Evolutionary conservation across 1,139 yeast genomes (phyloP), one percentile per base, ranked within the genome.

Genomic region (Candida tetrigidarum): DNA sequence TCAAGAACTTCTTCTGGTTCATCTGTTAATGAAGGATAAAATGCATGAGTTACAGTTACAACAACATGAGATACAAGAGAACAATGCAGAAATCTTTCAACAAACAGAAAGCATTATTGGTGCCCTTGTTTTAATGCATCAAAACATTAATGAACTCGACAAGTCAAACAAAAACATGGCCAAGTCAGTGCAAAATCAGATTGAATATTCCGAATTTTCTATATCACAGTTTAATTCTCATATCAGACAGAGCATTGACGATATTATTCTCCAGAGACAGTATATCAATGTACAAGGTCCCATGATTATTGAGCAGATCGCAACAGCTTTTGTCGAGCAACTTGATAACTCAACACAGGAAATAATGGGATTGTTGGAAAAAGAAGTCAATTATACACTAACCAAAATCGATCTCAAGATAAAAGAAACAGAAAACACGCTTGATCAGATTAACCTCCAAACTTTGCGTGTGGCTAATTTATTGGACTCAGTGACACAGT

Each of bases 391-490:
- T 33, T 36, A 23, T 2, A 37, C 51, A 2, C 30, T 56, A 12
- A 37, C 38, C 10, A 42, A 38, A 10, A 38, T 59, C 2, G 48
- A 51, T 12, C 9, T 12, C 6, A 48, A 50, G 36, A 36, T 59
- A 4, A 49, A 39, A 8, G 36, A 50, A 23, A 47, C 59, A 1
- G 46, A 50, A 2, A 4, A 19, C 4, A 41, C 43, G 5, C 38
- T 59, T 3, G 50, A 49, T 11, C 37, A 41, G 3, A 43, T 56
- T 9, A 50, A 46, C 37, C 12, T n/a, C 2, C 38, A 39, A 34
- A 15, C 47, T 11, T 25, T 30, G 10, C 20, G 19, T 14, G 32
- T 46, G n/a, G 23, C 35, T 10, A 23, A 10, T 18, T 18, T 18
- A 11, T 4, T 32, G 1, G 35, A 18, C 10, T 32, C 23, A 18